phyloP scores from a whole-genome alignment of 1,284 basidiomycete genomes.

The Fomitopsis palustris region DNA sequence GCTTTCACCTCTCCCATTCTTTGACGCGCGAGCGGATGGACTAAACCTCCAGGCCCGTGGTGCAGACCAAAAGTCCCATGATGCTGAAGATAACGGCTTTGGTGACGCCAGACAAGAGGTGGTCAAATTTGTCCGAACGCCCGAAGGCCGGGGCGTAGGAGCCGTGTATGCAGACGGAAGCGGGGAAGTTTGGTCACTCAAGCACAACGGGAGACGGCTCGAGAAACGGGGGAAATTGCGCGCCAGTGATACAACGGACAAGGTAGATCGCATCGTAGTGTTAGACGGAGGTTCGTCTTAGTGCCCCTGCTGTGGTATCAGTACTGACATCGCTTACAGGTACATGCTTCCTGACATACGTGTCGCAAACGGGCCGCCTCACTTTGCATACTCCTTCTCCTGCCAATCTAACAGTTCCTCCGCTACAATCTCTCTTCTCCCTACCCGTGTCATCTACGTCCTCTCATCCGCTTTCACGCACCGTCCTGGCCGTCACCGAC shows the following conservation, averaged over 20 bases:
- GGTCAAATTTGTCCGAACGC: conserved; percentile 64
- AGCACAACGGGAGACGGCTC: conserved; percentile 38
- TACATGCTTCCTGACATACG: conserved; percentile 39
- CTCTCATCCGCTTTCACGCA: conserved; percentile 26
- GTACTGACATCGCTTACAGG: neutral
- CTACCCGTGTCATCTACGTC: conserved; percentile 31
- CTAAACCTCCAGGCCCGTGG: conserved; percentile 33
- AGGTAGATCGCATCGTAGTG: conserved; percentile 62
- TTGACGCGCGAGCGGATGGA: conserved; percentile 54
- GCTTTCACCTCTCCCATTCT: conserved; percentile 53
- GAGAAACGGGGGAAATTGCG: conserved; percentile 44
- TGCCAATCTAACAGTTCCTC: conserved; percentile 45
- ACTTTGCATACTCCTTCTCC: conserved; percentile 48
- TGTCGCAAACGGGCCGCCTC: conserved; percentile 36
- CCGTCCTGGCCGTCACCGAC: conserved; percentile 24
- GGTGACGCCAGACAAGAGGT: conserved; percentile 40
- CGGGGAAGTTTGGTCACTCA: conserved; percentile 62
- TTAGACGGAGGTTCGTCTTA: conserved; percentile 51
- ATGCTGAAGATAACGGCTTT: conserved; percentile 32
- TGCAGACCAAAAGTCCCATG: conserved; percentile 9
- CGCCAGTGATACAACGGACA: conserved; percentile 9
- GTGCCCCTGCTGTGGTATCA: neutral
- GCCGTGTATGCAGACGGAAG: conserved; percentile 50
- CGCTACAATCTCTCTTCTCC: conserved; percentile 57
- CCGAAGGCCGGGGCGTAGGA: conserved; percentile 70